A percentile compares a stretch with the other conserved stretches of the same genome.
These are phyloP conservation scores for Geosmithia morbida DNA, from an alignment of 2,329 filamentous ascomycete genomes.

Conservation along the genomic window DNA sequence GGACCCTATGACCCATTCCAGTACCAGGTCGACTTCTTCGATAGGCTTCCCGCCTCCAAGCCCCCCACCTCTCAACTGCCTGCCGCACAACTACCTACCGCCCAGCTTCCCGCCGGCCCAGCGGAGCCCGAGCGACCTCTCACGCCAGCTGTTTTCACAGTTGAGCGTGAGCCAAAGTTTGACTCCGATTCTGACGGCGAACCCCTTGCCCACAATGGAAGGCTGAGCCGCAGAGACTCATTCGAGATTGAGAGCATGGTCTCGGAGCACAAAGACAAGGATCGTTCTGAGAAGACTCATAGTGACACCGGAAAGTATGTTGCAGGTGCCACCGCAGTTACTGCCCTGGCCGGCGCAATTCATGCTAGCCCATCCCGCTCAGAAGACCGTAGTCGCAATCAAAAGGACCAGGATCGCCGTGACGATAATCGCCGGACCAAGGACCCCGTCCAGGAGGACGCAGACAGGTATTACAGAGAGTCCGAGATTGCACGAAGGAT, in stretches of 20 bases:
- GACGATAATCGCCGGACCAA: conserved; percentile 8
- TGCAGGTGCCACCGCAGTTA: conserved; percentile 29
- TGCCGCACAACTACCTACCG: too few species aligned
- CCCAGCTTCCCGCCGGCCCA: too few species aligned
- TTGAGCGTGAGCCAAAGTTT: conserved; percentile 38
- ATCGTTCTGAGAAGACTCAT: conserved; percentile 7
- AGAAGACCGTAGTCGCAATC: conserved; percentile 14
- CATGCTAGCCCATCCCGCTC: conserved; percentile 21
- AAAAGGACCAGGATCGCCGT: conserved; percentile 16
- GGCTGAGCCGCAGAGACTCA: conserved; percentile 34
- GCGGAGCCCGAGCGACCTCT: conserved; percentile 23
- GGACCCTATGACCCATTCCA: conserved; percentile 39
- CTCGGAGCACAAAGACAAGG: conserved; percentile 13
- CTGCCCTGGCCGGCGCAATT: conserved; percentile 29
- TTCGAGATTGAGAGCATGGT: conserved; percentile 26
- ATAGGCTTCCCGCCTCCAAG: conserved; percentile 23
- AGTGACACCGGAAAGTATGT: conserved; percentile 13
- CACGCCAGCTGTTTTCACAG: conserved; percentile 35
- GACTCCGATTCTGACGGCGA: conserved; percentile 12
- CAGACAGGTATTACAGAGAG: conserved; percentile 43
- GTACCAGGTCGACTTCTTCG: conserved; percentile 38
- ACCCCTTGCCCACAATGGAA: conserved; percentile 14
- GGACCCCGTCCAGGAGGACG: conserved; percentile 40
- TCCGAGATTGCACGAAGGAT: conserved; percentile 37
- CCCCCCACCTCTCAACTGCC: too few species aligned